These are phyloP conservation scores for Pseudopediastrum boryanum DNA, from an alignment of 139 green algal genomes.

Conservation along the genomic window DNA sequence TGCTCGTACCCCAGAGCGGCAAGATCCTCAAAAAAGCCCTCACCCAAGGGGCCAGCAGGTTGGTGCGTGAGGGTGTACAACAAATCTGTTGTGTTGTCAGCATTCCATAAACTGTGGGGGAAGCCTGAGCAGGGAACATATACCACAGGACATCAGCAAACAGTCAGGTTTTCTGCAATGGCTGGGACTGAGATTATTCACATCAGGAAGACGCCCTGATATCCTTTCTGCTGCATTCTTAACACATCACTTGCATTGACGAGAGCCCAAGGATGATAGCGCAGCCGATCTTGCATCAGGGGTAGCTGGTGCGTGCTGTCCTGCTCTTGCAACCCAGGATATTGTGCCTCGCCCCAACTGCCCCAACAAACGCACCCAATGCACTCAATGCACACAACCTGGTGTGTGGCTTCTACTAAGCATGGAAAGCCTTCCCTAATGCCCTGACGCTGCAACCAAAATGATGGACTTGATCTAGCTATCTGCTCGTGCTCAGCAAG, in stretches of 20 bases:
- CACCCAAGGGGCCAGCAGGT: not conserved
- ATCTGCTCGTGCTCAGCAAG: too few relatives aligned
- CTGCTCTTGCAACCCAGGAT: too few relatives aligned
- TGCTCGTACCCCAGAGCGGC: not conserved
- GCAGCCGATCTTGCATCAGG: not conserved
- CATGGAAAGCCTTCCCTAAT: too few relatives aligned
- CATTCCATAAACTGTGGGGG: slow-evolving; percentile 19
- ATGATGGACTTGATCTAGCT: too few relatives aligned
- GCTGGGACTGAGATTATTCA: not conserved
- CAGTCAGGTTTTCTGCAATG: not conserved
- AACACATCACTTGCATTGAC: not conserved
- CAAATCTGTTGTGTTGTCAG: slow-evolving; percentile 28
- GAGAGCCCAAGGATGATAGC: not conserved
- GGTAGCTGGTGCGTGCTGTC: too few relatives aligned
- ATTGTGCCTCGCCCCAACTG: too few relatives aligned
- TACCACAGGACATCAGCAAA: too few relatives aligned
- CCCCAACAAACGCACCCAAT: too few relatives aligned
- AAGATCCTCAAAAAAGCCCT: slow-evolving; percentile 31
- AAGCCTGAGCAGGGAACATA: slow-evolving; percentile 3
- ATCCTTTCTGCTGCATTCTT: not conserved
- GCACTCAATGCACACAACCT: too few relatives aligned
- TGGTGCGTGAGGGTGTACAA: slow-evolving; percentile 26
- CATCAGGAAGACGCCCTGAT: not conserved
- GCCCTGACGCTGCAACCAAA: too few relatives aligned
- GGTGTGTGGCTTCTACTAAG: too few relatives aligned